Base-by-base conservation (phyloP, 2,329 filamentous ascomycete genomes). In the Trichoderma sp. region DNA sequence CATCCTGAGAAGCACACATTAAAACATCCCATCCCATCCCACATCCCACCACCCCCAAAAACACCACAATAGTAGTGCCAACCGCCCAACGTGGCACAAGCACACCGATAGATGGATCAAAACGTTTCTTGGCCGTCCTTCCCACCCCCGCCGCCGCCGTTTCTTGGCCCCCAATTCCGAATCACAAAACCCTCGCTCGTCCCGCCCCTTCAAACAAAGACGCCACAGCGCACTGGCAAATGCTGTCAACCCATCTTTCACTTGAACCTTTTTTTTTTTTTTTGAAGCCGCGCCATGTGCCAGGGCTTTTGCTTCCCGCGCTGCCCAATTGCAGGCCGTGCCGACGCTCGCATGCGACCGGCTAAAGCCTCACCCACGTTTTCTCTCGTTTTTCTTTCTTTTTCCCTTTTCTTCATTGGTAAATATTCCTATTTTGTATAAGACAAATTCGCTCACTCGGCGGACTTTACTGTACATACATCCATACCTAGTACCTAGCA, bases 191-290 rank as follows among this genome's bases (percentile, higher is more conserved):
- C 35, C 67, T 50, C 45, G 45, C 16, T 45, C 67, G 67, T 60
- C 53, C 56, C 24, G 35, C 67, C 67, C 53, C 53, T 62, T 62
- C 33, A 60, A 59, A 71, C 53, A 69, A 45, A 68, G n/a, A 60
- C 53, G 67, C 67, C 67, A 71, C 53, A n/a, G 11, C 50, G 33
- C 67, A 71, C 56, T 71, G 67, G 67, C 67, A 38, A 71, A 62
- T 38, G 53, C 53, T 67, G 65, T 53, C 41, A 67, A 45, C 65
- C 45, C 38, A 16, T 53, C n/a, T 12, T 53, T 53, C 45, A 21
- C 8, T 50, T 9, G n/a, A 50, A 21, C n/a, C n/a, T 50, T 50
- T 50, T 50, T 50, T 50, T 50, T 21, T n/a, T n/a, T n/a, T 50
- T 50, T 50, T 18, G 5, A 24, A 24, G n/a, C 45, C 38, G 29